Evolutionary conservation across 2,329 filamentous ascomycete genomes (phyloP).

Genomic region (Fusarium secorum): DNA sequence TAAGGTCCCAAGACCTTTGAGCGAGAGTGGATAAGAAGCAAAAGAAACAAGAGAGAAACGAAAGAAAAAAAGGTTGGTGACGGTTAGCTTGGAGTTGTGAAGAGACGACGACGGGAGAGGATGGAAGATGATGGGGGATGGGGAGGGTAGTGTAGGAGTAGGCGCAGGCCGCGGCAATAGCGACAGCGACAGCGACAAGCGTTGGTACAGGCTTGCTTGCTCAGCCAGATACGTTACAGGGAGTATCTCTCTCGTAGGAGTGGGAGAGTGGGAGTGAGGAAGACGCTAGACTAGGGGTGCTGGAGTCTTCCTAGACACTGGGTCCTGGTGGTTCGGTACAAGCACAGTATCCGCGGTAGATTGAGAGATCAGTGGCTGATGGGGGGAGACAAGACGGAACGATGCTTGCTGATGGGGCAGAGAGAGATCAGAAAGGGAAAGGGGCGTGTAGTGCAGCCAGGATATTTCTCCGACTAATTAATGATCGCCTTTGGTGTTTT

Average conservation of each 20-base stretch:
- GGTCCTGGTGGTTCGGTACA: constrained; percentile 4
- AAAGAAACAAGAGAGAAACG: constrained; percentile 19
- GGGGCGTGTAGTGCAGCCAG: constrained; percentile 20
- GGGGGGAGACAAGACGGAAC: constrained; percentile 17
- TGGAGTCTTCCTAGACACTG: constrained; percentile 14
- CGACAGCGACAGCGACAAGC: constrained; percentile 3
- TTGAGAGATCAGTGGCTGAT: constrained; percentile 18
- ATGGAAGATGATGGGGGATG: constrained; percentile 25
- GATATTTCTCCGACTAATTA: constrained; percentile 39
- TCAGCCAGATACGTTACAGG: not conserved
- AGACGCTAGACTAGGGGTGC: constrained; percentile 28
- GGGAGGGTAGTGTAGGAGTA: constrained; percentile 35
- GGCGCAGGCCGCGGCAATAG: constrained; percentile 6
- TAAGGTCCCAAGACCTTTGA: constrained; percentile 27
- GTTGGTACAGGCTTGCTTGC: not conserved
- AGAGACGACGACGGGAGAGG: constrained; percentile 20
- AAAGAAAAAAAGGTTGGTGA: constrained; percentile 21
- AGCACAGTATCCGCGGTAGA: constrained; percentile 1
- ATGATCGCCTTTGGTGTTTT: constrained; percentile 30
- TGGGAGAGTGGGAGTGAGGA: constrained; percentile 1
- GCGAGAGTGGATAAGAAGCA: constrained; percentile 31
- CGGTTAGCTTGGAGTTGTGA: constrained; percentile 29
- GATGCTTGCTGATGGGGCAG: constrained; percentile 6
- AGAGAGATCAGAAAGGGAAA: constrained; percentile 9
- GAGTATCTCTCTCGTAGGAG: not conserved